These are phyloP conservation scores for Blastobotrys persicus DNA, from an alignment of 1,139 yeast species.

Conservation along the genomic window DNA sequence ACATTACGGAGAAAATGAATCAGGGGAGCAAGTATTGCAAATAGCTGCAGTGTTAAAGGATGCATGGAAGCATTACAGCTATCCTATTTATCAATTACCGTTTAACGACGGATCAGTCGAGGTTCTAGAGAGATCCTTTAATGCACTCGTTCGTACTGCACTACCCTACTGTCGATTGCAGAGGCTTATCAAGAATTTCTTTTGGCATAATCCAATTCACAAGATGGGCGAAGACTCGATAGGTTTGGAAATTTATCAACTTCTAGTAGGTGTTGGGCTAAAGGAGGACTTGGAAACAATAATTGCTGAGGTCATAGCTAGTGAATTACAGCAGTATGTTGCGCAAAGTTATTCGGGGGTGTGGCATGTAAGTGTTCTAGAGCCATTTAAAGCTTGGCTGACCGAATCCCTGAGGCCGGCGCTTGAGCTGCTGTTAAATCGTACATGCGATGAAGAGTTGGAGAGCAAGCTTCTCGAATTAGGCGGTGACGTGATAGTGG, in stretches of 20 bases:
- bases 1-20: slow-evolving; percentile 9
- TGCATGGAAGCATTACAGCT: slow-evolving; percentile 25
- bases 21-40: slow-evolving; percentile 13
- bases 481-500: slow-evolving; percentile 26
- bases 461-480: slow-evolving; percentile 10
- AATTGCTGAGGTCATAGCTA: slow-evolving; percentile 16
- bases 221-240: slow-evolving; percentile 8
- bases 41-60: slow-evolving; percentile 22
- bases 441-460: slow-evolving; percentile 11
- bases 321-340: slow-evolving; percentile 16
- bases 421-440: slow-evolving; percentile 14
- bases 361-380: slow-evolving; percentile 25
- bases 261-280: slow-evolving; percentile 17
- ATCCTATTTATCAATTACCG: slow-evolving; percentile 23
- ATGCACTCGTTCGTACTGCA: slow-evolving; percentile 24
- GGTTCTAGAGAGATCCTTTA: slow-evolving; percentile 20
- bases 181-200: slow-evolving; percentile 14
- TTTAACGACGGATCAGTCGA: slow-evolving; percentile 11
- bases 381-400: slow-evolving; percentile 21
- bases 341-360: slow-evolving; percentile 14
- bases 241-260: slow-evolving; percentile 11
- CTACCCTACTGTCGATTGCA: slow-evolving; percentile 19
- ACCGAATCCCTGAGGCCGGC: slow-evolving; percentile 13
- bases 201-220: slow-evolving; percentile 18
- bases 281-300: slow-evolving; percentile 17